Percentiles rank a stretch among this genome's conserved stretches.
These are phyloP conservation scores for Lotus japonicus DNA, from an alignment of 306 rosid species.

Conservation along the genomic window DNA sequence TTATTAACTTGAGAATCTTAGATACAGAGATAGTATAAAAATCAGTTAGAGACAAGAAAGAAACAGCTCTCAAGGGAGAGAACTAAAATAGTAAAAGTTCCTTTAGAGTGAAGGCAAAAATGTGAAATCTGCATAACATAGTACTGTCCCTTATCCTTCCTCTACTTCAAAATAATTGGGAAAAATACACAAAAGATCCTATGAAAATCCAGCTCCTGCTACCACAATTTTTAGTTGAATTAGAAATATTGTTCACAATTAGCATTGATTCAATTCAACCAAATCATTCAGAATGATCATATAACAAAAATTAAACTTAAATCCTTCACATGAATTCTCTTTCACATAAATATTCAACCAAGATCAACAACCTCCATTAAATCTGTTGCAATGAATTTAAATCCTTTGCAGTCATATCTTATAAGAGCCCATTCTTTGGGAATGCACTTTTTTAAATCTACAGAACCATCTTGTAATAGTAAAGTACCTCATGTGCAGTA, in stretches of 20 bases:
- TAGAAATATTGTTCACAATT: neutral
- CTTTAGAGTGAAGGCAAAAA: neutral
- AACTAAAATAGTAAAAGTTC: neutral
- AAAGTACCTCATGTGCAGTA: constrained; percentile 60
- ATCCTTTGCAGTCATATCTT: neutral
- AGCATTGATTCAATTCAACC: neutral
- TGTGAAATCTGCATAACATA: neutral
- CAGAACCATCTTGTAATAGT: neutral
- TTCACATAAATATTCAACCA: neutral
- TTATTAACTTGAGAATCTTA: constrained; percentile 9
- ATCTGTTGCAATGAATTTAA: neutral
- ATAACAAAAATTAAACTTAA: neutral
- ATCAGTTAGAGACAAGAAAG: neutral
- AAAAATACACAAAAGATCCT: neutral
- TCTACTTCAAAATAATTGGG: neutral
- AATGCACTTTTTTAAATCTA: neutral
- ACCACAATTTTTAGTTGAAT: neutral
- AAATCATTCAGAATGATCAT: neutral
- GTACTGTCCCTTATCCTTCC: neutral
- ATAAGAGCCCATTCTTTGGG: neutral
- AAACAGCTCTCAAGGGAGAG: neutral
- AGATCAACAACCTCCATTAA: neutral
- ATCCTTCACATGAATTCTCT: constrained; percentile 8
- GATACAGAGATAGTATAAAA: constrained; percentile 2
- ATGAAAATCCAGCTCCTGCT: neutral